These are phyloP conservation scores for Cylindrotheca closterium DNA, from an alignment of 108 stramenopile species.

Conservation along the genomic window DNA sequence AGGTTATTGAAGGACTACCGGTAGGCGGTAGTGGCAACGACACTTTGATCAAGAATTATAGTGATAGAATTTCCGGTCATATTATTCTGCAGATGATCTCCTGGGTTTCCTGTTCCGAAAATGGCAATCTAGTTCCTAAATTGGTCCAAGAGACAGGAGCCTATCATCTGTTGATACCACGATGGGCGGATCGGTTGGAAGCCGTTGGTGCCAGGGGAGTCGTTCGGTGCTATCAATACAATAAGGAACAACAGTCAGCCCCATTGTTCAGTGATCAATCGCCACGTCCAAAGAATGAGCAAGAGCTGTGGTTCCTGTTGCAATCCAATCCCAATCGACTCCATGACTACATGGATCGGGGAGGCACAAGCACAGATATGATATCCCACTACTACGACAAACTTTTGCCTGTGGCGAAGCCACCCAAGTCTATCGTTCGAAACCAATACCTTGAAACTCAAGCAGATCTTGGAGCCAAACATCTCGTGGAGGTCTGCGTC, in stretches of 20 bases:
- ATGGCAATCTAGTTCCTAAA: conserved; percentile 62
- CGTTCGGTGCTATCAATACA: conserved; percentile 72
- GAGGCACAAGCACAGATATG: conserved; percentile 40
- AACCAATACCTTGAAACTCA: conserved; percentile 52
- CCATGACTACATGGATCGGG: conserved; percentile 29
- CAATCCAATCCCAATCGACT: conserved; percentile 52
- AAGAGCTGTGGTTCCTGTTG: conserved; percentile 52
- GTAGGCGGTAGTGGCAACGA: not conserved
- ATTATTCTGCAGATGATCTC: conserved; percentile 56
- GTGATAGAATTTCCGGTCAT: not conserved
- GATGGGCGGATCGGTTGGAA: conserved; percentile 71
- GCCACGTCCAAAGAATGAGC: conserved; percentile 44
- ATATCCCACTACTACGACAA: conserved; percentile 82
- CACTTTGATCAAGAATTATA: no score
- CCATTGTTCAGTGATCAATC: conserved; percentile 35
- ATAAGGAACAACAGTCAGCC: conserved; percentile 36
- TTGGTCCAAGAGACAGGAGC: conserved; percentile 29
- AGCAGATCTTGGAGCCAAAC: conserved; percentile 31
- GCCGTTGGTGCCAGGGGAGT: conserved; percentile 71
- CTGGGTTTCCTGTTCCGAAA: conserved; percentile 55
- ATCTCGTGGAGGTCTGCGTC: conserved; percentile 62
- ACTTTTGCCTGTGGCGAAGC: conserved; percentile 66
- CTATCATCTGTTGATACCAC: conserved; percentile 58
- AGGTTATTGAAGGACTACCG: no score
- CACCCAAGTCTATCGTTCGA: conserved; percentile 55